Conservation (phyloP, 1,284 basidiomycete genomes). For the Sporisorium graminicola region DNA sequence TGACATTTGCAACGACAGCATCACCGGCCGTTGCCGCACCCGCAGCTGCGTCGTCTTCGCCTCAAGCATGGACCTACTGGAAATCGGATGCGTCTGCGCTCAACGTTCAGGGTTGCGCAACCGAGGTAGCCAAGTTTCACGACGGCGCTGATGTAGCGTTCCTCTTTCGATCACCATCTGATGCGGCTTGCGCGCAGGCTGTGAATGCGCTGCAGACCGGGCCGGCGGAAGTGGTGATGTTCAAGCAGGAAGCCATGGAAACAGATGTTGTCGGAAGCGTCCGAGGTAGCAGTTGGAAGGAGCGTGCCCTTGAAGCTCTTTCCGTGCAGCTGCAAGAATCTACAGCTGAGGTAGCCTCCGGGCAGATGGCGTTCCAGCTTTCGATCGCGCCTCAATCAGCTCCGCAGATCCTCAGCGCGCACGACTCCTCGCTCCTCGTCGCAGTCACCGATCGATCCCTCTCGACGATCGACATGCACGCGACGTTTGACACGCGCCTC, state of each 20-base stretch:
- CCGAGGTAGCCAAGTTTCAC: conserved; percentile 10
- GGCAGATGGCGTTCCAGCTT: conserved; percentile 17
- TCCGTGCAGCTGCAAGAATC: neutral
- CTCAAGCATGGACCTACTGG: conserved; percentile 25
- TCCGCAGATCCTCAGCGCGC: neutral
- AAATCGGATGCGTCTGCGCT: neutral
- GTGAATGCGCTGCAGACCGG: neutral
- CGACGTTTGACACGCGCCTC: conserved; percentile 38
- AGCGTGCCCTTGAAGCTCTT: conserved; percentile 7
- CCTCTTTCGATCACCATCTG: conserved; percentile 2
- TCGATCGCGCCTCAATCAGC: neutral
- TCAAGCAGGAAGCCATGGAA: conserved; percentile 25
- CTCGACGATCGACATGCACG: conserved; percentile 16
- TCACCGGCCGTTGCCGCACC: conserved; percentile 2
- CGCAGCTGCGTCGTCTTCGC: neutral
- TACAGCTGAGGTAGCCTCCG: neutral
- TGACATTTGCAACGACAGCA: conserved; percentile 1
- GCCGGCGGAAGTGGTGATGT: conserved; percentile 22
- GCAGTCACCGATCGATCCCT: conserved; percentile 3
- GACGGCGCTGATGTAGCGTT: neutral
- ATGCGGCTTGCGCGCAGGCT: neutral
- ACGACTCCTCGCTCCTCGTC: conserved; percentile 3
- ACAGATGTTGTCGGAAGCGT: neutral
- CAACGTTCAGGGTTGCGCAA: neutral
- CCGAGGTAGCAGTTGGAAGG: neutral